phyloP scores from a whole-genome alignment of 192 early-diverging fungal species.

The Endogone sp. region DNA sequence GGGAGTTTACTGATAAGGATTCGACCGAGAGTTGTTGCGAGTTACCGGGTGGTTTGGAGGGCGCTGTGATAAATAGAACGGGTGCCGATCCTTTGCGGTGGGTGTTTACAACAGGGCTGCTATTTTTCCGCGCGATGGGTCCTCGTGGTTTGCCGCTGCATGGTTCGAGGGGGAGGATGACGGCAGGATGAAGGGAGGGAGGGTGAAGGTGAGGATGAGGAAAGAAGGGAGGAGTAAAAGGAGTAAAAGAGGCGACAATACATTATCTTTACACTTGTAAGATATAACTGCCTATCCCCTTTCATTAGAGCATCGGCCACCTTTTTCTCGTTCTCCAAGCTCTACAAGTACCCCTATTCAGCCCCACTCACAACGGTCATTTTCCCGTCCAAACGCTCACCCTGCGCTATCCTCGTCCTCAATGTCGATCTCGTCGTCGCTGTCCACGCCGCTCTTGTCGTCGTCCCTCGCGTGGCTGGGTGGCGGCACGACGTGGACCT shows the following conservation, averaged over 20 bases:
- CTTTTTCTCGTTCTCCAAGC: no score
- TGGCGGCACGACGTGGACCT: not conserved
- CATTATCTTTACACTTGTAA: no score
- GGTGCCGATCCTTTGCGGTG: slow-evolving; percentile 25
- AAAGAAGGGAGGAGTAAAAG: no score
- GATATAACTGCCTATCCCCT: no score
- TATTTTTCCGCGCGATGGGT: slow-evolving; percentile 6
- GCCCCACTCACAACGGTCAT: no score
- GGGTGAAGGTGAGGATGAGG: no score
- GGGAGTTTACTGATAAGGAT: slow-evolving; percentile 2
- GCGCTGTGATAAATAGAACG: slow-evolving; percentile 40
- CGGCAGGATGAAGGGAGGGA: not conserved
- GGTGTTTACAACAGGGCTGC: not conserved
- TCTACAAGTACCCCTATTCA: no score
- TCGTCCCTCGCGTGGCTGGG: slow-evolving; percentile 9
- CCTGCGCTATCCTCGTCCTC: slow-evolving; percentile 55
- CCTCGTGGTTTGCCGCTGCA: not conserved
- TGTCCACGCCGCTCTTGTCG: slow-evolving; percentile 42
- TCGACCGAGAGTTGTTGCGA: slow-evolving; percentile 7
- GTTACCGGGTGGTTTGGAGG: slow-evolving; percentile 33
- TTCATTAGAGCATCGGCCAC: no score
- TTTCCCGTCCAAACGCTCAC: slow-evolving; percentile 3
- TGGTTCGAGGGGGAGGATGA: not conserved
- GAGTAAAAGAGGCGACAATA: no score
- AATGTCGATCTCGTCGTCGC: slow-evolving; percentile 60